A percentile compares a stretch with the other conserved stretches of the same genome.
Evolutionary conservation across 768 basidiomycete genomes (phyloP).

Genomic region (Naganishia vishniacii): DNA sequence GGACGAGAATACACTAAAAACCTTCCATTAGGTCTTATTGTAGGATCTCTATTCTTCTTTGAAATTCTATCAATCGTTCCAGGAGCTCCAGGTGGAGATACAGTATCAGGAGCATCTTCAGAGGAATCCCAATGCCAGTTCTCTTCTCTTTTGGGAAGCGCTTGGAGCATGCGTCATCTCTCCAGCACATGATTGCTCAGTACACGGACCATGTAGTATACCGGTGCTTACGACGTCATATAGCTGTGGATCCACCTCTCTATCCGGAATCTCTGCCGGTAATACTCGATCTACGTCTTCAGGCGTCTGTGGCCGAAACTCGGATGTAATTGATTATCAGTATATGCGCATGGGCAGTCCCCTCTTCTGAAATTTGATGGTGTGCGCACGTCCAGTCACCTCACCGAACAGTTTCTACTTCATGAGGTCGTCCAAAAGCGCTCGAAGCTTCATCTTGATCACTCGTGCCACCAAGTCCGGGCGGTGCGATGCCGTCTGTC

Average conservation of each 20-base stretch:
- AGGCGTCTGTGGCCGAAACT: constrained; percentile 47
- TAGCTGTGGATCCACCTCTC: constrained; percentile 49
- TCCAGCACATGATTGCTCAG: constrained; percentile 27
- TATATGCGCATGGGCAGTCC: constrained; percentile 57
- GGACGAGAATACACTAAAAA: constrained; percentile 30
- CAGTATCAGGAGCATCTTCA: neutral
- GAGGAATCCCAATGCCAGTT: too few relatives aligned
- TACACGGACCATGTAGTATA: constrained; percentile 57
- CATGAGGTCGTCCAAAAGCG: constrained; percentile 48
- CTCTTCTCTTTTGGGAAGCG: too few relatives aligned
- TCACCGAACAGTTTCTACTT: constrained; percentile 52
- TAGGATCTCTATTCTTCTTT: constrained; percentile 29
- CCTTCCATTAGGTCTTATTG: constrained; percentile 28
- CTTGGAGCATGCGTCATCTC: too few relatives aligned
- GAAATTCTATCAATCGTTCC: constrained; percentile 28
- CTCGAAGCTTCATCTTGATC: constrained; percentile 53
- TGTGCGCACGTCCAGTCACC: constrained; percentile 53
- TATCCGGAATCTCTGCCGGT: constrained; percentile 53
- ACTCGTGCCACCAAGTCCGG: constrained; percentile 55
- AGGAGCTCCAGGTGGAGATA: neutral
- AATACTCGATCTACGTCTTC: constrained; percentile 52
- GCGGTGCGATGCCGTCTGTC: constrained; percentile 33
- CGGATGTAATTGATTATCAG: constrained; percentile 52
- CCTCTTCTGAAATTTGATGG: constrained; percentile 59
- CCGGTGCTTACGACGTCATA: constrained; percentile 50